These are phyloP conservation scores for Panicum hallii DNA, from an alignment of 202 grass and related monocot genomes.

Conservation along the genomic window DNA sequence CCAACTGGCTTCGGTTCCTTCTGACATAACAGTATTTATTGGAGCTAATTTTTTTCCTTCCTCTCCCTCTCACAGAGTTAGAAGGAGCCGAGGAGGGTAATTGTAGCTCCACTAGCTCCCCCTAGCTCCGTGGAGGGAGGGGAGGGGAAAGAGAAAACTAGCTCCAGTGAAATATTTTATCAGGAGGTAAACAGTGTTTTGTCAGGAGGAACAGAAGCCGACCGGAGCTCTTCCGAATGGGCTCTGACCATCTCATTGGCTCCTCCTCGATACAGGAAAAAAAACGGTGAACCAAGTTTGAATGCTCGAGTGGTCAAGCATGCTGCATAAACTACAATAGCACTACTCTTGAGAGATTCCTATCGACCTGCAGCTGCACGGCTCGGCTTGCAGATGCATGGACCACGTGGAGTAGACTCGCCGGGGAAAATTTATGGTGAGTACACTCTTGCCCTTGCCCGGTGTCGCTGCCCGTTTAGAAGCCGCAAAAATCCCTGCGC, in stretches of 20 bases:
- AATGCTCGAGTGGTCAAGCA: neutral
- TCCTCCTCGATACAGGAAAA: neutral
- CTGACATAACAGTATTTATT: too few relatives aligned
- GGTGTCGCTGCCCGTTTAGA: neutral
- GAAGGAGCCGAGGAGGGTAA: too few relatives aligned
- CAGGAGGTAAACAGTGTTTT: too few relatives aligned
- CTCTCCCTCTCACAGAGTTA: too few relatives aligned
- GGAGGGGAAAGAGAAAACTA: too few relatives aligned
- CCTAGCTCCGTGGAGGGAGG: too few relatives aligned
- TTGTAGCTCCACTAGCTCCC: too few relatives aligned
- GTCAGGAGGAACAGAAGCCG: too few relatives aligned
- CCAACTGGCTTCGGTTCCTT: too few relatives aligned
- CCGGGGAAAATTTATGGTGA: neutral
- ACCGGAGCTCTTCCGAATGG: too few relatives aligned
- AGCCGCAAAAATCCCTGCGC: neutral
- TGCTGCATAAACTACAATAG: neutral
- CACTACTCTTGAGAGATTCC: conserved; percentile 4
- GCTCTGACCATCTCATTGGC: neutral
- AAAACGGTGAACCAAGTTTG: neutral
- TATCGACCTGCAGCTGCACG: conserved; percentile 9
- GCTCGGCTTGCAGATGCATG: conserved; percentile 28
- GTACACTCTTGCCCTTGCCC: neutral
- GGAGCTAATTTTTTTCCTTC: too few relatives aligned
- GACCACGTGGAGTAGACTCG: conserved; percentile 28
- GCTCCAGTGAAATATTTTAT: too few relatives aligned